These are phyloP conservation scores for Suillus ampliporus DNA, from an alignment of 768 basidiomycete genomes.

Conservation along the genomic window DNA sequence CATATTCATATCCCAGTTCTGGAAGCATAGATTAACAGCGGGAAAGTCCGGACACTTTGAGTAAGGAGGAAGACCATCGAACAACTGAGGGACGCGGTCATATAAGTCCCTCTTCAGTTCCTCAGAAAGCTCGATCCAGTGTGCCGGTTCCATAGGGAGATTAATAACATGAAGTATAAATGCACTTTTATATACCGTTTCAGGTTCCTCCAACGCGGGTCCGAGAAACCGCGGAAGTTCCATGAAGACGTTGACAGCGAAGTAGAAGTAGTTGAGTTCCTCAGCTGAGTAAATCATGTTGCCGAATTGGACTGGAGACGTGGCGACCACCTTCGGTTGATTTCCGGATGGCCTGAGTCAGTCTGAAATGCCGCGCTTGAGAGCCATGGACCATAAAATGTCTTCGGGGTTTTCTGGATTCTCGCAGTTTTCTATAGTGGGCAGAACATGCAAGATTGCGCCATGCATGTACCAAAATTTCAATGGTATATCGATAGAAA, in stretches of 20 bases:
- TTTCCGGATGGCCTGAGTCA: constrained; percentile 13
- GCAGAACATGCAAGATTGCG: constrained; percentile 11
- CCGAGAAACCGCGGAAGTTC: constrained; percentile 7
- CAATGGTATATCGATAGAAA: constrained; percentile 12
- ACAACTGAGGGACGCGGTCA: constrained; percentile 6
- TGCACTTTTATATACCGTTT: constrained; percentile 32
- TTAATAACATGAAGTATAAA: constrained; percentile 20
- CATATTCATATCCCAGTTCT: constrained; percentile 27
- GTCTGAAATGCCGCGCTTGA: constrained; percentile 22
- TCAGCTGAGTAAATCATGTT: constrained; percentile 19
- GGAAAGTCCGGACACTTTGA: constrained; percentile 12
- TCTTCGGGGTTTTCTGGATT: neutral
- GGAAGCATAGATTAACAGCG: constrained; percentile 19
- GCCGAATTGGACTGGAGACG: neutral
- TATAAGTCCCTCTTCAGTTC: constrained; percentile 11
- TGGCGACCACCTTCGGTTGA: neutral
- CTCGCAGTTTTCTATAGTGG: neutral
- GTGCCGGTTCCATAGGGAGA: neutral
- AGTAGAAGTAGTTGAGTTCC: constrained; percentile 22
- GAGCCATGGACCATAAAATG: constrained; percentile 21
- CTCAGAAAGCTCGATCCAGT: constrained; percentile 20
- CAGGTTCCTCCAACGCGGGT: neutral
- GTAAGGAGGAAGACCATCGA: neutral
- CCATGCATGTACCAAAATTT: neutral
- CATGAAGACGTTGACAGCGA: constrained; percentile 35